Evolutionary conservation across 495 filamentous ascomycete species (phyloP).

Genomic region (Hypomontagnella submonticulosa): DNA sequence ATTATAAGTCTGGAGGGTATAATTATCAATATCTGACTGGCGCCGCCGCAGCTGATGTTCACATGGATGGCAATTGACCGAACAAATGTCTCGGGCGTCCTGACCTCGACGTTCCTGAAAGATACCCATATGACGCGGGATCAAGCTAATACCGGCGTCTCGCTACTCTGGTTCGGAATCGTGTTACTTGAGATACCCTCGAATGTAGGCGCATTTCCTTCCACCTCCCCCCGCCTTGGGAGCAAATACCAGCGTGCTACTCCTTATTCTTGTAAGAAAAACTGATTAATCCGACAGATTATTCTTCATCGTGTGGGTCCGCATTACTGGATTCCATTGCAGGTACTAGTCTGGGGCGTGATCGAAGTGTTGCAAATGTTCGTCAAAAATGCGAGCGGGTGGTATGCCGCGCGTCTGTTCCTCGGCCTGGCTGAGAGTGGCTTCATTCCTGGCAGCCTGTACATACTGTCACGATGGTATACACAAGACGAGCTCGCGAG

Average conservation of each 20-base stretch:
- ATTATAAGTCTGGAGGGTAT: not conserved
- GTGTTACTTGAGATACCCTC: constrained; percentile 33
- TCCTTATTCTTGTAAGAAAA: not conserved
- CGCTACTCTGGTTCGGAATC: constrained; percentile 33
- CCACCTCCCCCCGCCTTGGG: not conserved
- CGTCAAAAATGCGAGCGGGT: constrained; percentile 23
- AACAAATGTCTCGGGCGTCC: constrained; percentile 33
- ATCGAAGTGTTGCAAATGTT: constrained; percentile 34
- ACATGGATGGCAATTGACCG: constrained; percentile 39
- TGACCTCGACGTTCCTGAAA: constrained; percentile 27
- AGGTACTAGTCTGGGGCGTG: constrained; percentile 31
- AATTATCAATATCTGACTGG: not conserved
- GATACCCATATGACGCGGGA: constrained; percentile 33
- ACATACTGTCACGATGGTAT: constrained; percentile 35
- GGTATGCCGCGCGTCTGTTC: constrained; percentile 36
- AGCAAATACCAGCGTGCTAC: not conserved
- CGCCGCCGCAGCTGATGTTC: constrained; percentile 24
- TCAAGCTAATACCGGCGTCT: constrained; percentile 31
- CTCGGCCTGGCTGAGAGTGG: constrained; percentile 27
- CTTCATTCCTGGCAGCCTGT: constrained; percentile 32
- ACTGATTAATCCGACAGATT: constrained; percentile 15
- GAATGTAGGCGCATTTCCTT: constrained; percentile 5
- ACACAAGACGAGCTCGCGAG: constrained; percentile 37
- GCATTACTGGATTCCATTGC: constrained; percentile 35
- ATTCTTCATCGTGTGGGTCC: constrained; percentile 30